Conservation (phyloP, 208 protist species). For the Giardia muris region DNA sequence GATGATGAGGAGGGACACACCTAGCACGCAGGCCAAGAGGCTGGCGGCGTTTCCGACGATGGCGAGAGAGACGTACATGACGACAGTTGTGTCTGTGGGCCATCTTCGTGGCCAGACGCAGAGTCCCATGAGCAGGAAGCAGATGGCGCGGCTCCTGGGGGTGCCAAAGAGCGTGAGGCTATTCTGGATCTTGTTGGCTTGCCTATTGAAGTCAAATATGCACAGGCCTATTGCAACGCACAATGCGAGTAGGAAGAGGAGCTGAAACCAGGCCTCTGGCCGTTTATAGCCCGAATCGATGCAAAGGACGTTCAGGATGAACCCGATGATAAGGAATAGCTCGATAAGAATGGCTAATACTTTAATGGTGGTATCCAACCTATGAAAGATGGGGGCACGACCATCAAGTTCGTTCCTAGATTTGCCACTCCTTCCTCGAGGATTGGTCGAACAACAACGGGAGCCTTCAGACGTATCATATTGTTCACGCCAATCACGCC, state of each 20-base stretch:
- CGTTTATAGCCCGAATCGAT: background rate
- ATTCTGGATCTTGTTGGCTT: background rate
- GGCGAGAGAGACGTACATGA: background rate
- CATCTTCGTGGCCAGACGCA: background rate
- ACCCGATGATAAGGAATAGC: background rate
- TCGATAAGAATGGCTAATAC: background rate
- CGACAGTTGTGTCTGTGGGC: background rate
- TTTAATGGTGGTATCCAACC: too few relatives aligned
- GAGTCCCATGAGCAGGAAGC: background rate
- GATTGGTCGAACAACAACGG: too few relatives aligned
- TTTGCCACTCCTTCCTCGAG: too few relatives aligned
- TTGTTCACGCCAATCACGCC: too few relatives aligned
- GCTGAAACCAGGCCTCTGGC: background rate
- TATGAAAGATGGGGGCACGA: too few relatives aligned
- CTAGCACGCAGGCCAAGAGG: background rate
- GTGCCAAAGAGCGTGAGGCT: background rate
- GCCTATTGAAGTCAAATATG: background rate
- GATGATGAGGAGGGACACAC: background rate
- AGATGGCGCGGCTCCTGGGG: background rate
- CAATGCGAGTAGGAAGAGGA: background rate
- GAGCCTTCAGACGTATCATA: too few relatives aligned
- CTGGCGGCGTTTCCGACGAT: background rate
- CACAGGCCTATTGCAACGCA: background rate
- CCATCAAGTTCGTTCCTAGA: too few relatives aligned
- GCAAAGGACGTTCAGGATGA: background rate